Evolutionary conservation across 2,329 filamentous ascomycete genomes (phyloP).

Genomic region (Penicillium sp.): DNA sequence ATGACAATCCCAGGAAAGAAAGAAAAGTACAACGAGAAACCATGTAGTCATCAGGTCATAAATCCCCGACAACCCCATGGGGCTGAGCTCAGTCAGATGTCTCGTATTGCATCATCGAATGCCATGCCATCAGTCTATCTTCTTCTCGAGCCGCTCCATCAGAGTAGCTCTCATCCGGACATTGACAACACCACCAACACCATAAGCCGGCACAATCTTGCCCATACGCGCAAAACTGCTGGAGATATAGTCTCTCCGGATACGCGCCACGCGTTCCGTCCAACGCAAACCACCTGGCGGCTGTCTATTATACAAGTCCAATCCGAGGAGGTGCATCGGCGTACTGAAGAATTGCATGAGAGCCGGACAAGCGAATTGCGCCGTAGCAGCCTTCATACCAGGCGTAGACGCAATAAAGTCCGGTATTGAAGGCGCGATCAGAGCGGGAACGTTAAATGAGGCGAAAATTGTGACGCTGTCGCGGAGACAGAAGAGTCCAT

Average conservation of each 20-base stretch:
- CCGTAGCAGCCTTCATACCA: constrained; percentile 62
- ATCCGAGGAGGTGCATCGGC: constrained; percentile 80
- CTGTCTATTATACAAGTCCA: constrained; percentile 83
- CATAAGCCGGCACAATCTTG: constrained; percentile 87
- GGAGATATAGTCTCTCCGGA: constrained; percentile 77
- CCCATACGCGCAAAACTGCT: constrained; percentile 78
- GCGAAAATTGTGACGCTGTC: constrained; percentile 92
- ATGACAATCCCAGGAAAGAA: not conserved
- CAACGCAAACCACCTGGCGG: constrained; percentile 52
- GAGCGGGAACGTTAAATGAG: constrained; percentile 84
- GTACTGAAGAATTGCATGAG: constrained; percentile 79
- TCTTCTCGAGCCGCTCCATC: constrained; percentile 67
- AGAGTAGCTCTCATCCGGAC: constrained; percentile 69
- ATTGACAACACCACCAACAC: constrained; percentile 86
- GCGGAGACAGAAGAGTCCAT: constrained; percentile 77
- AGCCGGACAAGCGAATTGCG: constrained; percentile 82
- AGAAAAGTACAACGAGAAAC: constrained; percentile 5
- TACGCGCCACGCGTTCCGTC: constrained; percentile 67
- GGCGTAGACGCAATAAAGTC: constrained; percentile 55
- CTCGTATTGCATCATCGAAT: not conserved
- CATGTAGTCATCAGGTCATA: constrained; percentile 21
- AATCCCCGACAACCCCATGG: not conserved
- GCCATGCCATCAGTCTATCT: constrained; percentile 37
- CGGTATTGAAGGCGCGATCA: constrained; percentile 74
- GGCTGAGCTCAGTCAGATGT: not conserved